Evolutionary conservation across 2,329 filamentous ascomycete genomes (phyloP), one percentile per base, ranked within the genome.

Genomic region (Alternaria infectoria): DNA sequence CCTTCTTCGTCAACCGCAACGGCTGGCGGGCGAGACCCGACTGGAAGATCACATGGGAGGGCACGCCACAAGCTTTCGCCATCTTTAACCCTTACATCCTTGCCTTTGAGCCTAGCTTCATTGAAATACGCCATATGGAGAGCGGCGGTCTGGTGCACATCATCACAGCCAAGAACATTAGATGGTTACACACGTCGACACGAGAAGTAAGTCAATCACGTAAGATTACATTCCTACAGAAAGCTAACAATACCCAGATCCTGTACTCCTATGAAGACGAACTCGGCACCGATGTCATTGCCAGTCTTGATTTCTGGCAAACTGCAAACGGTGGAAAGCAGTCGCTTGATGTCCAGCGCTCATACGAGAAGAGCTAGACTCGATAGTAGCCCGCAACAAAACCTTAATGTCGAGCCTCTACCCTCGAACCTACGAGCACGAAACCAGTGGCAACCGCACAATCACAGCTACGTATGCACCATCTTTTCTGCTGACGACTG

Each of bases 1-100:
- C 93, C 12, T 99, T 99, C 88, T 99, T 98, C 76, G 96, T 99
- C 77, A 98, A 99, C 81, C 89, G 96, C 74, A 98, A 99, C 79
- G 96, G 96, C 40, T 99, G 96, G 96, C 90, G 96, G 67, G 95
- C 95, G 57, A 88, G 94, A 74, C 93, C 94, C 6, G 96, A 99
- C 80, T 99, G 96, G 96, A 90, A 91, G 74, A 97, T 99, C 76
- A 91, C 95, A 68, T 99, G 96, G 96, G 96, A 99, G 83, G 96
- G 96, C 60, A 92, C 89, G 47, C 96, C 96, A 44, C 91, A 93
- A 74, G 91, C 90, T 61, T 99, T 99, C 80, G 96, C 96, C 1
- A 89, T 98, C 58, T 97, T 93, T 70, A 96, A 96, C 75, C 96
- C 96, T 51, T 99, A 96, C 86, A 97, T 99, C 67, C 84, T 99